Evolutionary conservation across 2,329 filamentous ascomycete genomes (phyloP), one percentile per base, ranked within the genome.

Genomic region (Neospermospora avenae): DNA sequence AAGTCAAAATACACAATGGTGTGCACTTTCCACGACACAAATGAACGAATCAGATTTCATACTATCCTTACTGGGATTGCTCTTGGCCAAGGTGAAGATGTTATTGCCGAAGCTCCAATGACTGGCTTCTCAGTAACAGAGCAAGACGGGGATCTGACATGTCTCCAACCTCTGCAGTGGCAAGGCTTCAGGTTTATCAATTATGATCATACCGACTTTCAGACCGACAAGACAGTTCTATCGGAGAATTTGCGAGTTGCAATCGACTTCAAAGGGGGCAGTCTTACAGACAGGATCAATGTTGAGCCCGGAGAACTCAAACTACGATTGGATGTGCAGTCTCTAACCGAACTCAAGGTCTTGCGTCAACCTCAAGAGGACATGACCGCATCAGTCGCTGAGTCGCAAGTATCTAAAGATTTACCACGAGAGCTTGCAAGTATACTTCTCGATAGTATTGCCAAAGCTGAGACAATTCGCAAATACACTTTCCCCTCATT

Each of bases 261-360:
- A 56, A 80, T 90, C 34, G 86, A 91, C 59, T 90, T 89, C 65
- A 84, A 88, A 62, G 85, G 87, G 66, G 90, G 91, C 52, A 90
- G 87, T 44, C 78, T 96, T 16, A 91, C 90, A 1, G 93, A 97
- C 74, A 84, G 92, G 39, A 80, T 96, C 70, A 96, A 96, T 67
- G 80, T 96, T 68, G 87, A 81, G 1, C 87, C 87, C 11, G 89
- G 89, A n/a, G 88, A 91, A 74, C 72, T 91, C 67, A 84, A 84
- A 67, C 73, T 92, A 52, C 80, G 84, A 31, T 77, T 91, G 35
- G 84, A 88, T 65, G 82, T 88, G 34, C 63, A 64, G 58, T 81
- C 84, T 56, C 80, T 80, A 22, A 84, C 84, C 53, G 77, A 84
- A 14, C 75, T 95, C 51, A 84, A 84, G 63, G 75, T 93, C 39